These are phyloP conservation scores for Tillandsia fasciculata DNA, from an alignment of 176 grass and related monocot genomes.

Conservation along the genomic window DNA sequence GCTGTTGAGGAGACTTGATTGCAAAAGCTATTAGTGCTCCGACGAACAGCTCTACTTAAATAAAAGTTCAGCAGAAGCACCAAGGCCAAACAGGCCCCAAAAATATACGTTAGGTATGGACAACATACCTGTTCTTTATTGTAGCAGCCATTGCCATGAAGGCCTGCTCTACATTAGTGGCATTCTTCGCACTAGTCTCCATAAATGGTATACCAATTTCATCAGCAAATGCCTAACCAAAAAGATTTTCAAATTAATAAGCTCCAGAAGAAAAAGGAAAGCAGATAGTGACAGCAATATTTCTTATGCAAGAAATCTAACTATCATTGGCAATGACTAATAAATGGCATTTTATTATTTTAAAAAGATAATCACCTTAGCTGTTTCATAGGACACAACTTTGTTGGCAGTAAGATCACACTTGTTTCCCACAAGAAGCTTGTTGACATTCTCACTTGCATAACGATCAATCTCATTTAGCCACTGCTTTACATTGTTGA, in stretches of 20 bases:
- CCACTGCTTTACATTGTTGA: slow-evolving; percentile 89
- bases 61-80: too few species aligned
- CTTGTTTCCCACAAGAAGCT: slow-evolving; percentile 84
- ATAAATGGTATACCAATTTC: slow-evolving; percentile 85
- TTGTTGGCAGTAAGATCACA: slow-evolving; percentile 62
- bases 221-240: slow-evolving; percentile 67
- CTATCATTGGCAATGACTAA: too few species aligned
- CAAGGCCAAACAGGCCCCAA: too few species aligned
- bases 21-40: not conserved
- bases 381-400: slow-evolving; percentile 64
- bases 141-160: slow-evolving; percentile 68
- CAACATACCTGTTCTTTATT: slow-evolving; percentile 50
- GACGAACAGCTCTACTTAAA: too few species aligned
- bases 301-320: too few species aligned
- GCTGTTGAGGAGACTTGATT: not conserved
- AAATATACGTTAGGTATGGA: too few species aligned
- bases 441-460: slow-evolving; percentile 75
- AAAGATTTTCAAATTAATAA: not conserved
- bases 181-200: slow-evolving; percentile 90
- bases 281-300: not conserved
- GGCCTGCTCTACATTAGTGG: slow-evolving; percentile 69
- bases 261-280: not conserved
- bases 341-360: too few species aligned
- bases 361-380: slow-evolving; percentile 31
- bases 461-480: slow-evolving; percentile 80